Base-by-base conservation (phyloP, 1,284 basidiomycete genomes). In the Puccinia polysora region DNA sequence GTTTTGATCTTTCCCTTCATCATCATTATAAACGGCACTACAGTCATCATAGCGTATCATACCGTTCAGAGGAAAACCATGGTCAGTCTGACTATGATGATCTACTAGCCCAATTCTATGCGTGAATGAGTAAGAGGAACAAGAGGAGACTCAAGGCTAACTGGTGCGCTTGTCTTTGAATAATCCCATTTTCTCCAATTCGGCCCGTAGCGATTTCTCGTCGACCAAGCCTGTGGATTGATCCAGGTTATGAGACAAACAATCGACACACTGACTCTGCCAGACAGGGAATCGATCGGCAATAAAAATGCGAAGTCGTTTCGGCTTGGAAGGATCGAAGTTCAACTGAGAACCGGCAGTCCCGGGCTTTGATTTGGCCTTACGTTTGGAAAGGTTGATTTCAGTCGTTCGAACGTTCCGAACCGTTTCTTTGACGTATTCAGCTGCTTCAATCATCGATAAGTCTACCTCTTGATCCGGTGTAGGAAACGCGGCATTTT, bases 331-430 rank as follows among this genome's bases (percentile, higher is more conserved):
- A 4, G 89, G 87, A 79, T 95, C 90, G 78, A 88, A 91, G 65
- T 83, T 81, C n/a, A 63, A 34, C 28, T 60, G 50, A 28, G 45
- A 52, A n/a, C 50, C 69, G 7, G 36, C 14, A 18, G 36, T 10
- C 28, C 34, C 59, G 25, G 65, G 28, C 0, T 70, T 74, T 4
- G 70, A 65, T 30, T 73, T 73, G 43, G 77, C 76, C 45, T 77
- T 78, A 15, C 65, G 60, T 34, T 63, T 72, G n/a, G 88, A 79
- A 78, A 94, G 81, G 10, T 83, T 81, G 2, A 87, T 83, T 82
- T 98, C 95, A 0, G 91, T 89, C 76, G 94, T 91, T 8, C 96
- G 89, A 78, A 97, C 89, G 74, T 84, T 88, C 84, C 92, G 94
- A 81, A 91, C 85, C 12, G 87, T 88, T 25, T 84, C 84, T 88